Base-by-base conservation (phyloP, 495 filamentous ascomycete species). In the Penicillium diatomitis region DNA sequence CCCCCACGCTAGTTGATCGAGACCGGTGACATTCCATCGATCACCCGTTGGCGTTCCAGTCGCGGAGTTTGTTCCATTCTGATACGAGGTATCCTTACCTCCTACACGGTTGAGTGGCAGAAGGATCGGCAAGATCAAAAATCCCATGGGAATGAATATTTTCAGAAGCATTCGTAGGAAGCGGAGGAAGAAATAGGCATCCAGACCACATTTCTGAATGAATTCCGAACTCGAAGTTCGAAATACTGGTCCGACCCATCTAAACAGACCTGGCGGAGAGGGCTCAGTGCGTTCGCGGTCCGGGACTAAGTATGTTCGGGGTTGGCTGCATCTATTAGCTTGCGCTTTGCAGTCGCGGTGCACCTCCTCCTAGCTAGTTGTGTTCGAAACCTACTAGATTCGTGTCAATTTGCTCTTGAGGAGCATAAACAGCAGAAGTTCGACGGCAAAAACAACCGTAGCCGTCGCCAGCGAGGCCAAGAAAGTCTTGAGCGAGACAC, bases 171-270 rank as follows among this genome's bases (percentile, higher is more conserved):
- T 92, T 47, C 91, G 87, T 10, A 98, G 76, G 63, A 95, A 98
- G 46, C 94, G 87, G 1, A 98, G 76, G 69, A 97, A 98, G 67
- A 98, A 95, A 72, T 96, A 98, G 57, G 94, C 91, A 67, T 98
- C 92, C 36, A 98, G 78, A 5, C 92, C 92, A 64, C 88, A 95
- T 67, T 95, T 96, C 36, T 87, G 83, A 51, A 96, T 92, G 61
- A 96, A 85, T 53, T 95, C 88, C n/a, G 85, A 75, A 65, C 89
- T 84, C 41, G 79, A 76, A 47, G 88, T 88, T 59, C 76, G 81
- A 67, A 92, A 87, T 33, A 95, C 76, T 29, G 83, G 75, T 28
- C 66, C 65, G 36, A 90, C 63, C 78, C 90, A 85, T 49, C 71
- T 74, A 56, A 82, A 82, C n/a, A 85, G 72, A 12, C 80, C 88